phyloP scores from a whole-genome alignment of 2,329 filamentous ascomycete species.

The Ascochyta rabiei region DNA sequence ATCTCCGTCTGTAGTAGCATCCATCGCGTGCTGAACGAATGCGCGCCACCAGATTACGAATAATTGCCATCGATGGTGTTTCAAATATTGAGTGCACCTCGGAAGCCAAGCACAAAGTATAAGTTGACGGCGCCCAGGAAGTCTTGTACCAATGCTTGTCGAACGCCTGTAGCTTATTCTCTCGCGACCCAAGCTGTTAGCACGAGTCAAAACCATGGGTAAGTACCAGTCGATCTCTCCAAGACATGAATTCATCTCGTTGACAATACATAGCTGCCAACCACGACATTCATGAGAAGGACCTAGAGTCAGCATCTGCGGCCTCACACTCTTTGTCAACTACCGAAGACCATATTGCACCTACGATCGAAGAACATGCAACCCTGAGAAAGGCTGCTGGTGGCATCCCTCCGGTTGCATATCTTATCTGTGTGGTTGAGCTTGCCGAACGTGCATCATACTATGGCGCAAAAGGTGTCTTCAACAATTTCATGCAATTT shows the following conservation, averaged over 20 bases:
- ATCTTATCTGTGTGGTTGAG: constrained; percentile 64
- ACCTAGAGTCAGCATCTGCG: constrained; percentile 6
- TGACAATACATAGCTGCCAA: not conserved
- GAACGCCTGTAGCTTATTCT: not conserved
- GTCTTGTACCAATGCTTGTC: constrained; percentile 13
- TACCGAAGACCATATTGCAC: constrained; percentile 21
- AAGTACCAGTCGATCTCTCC: not conserved
- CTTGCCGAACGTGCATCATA: constrained; percentile 67
- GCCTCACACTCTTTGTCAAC: constrained; percentile 6
- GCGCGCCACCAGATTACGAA: constrained; percentile 8
- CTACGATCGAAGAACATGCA: constrained; percentile 55
- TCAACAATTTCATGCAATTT: constrained; percentile 68
- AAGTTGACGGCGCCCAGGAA: constrained; percentile 10
- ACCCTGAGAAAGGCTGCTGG: constrained; percentile 59
- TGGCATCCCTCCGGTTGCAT: constrained; percentile 59
- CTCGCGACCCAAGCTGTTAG: not conserved
- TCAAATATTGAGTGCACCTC: not conserved
- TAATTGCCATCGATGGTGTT: too few relatives aligned
- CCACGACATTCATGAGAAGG: not conserved
- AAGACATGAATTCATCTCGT: not conserved
- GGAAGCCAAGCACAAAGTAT: constrained; percentile 6
- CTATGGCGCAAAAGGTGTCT: constrained; percentile 62
- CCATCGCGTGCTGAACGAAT: constrained; percentile 2
- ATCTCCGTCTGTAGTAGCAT: not conserved
- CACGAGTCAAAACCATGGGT: constrained; percentile 3